Base-by-base conservation (phyloP, 352 stramenopile species). In the Phytophthora constricta region DNA sequence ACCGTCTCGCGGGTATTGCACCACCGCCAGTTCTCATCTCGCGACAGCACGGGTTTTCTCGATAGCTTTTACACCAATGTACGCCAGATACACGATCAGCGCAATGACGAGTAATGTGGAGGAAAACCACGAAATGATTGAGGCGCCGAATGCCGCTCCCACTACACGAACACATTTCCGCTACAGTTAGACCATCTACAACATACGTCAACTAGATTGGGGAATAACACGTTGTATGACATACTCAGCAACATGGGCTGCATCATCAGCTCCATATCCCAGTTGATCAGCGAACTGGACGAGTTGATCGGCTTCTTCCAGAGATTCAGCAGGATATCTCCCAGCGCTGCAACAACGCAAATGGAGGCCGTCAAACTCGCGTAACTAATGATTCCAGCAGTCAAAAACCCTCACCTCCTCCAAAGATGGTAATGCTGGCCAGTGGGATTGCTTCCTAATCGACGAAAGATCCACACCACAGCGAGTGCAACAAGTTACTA, bases 231-330 rank as follows among this genome's bases (percentile, higher is more conserved):
- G n/a, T n/a, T n/a, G n/a, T n/a, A n/a, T n/a, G n/a, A 48, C 68
- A 50, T 72, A 82, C 74, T 76, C 9, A 82, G 58, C 53, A 82
- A 49, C 68, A 96, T 81, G 11, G 95, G 95, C 76, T 98, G 92
- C 93, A 98, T 98, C 4, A 97, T 77, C 16, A 98, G 46, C 45
- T 98, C 96, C 17, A 98, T 74, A 72, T 98, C 92, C 95, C 95
- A 98, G 76, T 98, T 91, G 17, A 98, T 88, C 9, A 98, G 69
- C 17, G 93, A 87, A 26, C 86, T 66, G 49, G 62, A 73, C 7
- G 70, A 76, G 33, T 72, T 66, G 16, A 76, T 48, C 9, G 66
- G 25, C 45, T 75, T 79, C 49, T 73, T 79, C 66, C 66, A 73
- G 14, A 79, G 25, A 57, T 79, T 79, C 45, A 79, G 20, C 19